A percentile compares a stretch with the other conserved stretches of the same genome.
Evolutionary conservation across 305 asterid genomes (phyloP).

Genomic region (Rubia tinctorum): DNA sequence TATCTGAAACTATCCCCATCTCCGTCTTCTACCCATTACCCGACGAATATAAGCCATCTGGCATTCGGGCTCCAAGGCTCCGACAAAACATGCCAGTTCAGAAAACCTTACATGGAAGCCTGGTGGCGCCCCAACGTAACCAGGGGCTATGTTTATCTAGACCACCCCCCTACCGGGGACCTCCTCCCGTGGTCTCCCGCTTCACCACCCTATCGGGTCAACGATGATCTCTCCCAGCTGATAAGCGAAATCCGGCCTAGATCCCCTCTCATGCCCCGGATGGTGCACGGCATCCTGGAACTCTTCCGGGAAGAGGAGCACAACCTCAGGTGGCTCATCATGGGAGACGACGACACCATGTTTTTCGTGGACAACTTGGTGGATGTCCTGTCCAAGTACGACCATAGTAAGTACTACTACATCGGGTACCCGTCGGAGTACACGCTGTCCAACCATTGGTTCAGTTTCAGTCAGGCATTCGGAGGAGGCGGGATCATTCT

Average conservation of each 20-base stretch:
- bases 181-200: slow-evolving; percentile 1
- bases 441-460: background rate
- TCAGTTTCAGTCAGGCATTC: background rate
- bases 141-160: background rate
- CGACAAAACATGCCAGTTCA: background rate
- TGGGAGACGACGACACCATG: slow-evolving; percentile 1
- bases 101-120: slow-evolving; percentile 4
- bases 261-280: background rate
- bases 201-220: background rate
- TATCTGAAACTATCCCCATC: background rate
- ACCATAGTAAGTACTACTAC: background rate
- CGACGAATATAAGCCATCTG: background rate
- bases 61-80: slow-evolving; percentile 1
- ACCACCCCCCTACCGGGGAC: background rate
- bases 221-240: background rate
- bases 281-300: slow-evolving; percentile 5
- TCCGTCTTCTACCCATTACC: background rate
- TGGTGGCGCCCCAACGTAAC: slow-evolving; percentile 2
- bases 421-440: slow-evolving; percentile 1
- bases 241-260: background rate
- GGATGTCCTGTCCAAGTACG: background rate
- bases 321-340: background rate
- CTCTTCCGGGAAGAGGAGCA: background rate
- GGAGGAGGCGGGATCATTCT: slow-evolving; percentile 2
- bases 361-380: background rate